Conservation (phyloP, 1,139 yeast genomes). For the Hemisphaericaspora subhashii region DNA sequence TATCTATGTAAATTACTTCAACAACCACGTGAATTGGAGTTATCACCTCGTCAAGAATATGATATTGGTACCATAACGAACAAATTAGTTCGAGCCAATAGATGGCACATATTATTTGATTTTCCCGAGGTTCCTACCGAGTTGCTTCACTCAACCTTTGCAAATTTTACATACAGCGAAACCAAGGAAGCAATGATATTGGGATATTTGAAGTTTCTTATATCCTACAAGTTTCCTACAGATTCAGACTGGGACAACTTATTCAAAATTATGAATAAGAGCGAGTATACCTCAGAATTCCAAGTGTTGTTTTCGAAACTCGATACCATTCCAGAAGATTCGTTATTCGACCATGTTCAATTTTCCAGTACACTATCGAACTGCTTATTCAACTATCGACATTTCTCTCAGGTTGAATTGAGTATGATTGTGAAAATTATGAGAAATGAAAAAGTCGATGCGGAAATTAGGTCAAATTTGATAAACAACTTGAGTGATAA, state of each 20-base stretch:
- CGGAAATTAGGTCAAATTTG: constrained; percentile 27
- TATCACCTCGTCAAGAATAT: constrained; percentile 62
- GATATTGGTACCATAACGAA: constrained; percentile 67
- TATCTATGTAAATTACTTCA: constrained; percentile 13
- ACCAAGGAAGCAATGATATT: constrained; percentile 33
- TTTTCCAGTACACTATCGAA: constrained; percentile 30
- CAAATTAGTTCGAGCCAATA: constrained; percentile 6
- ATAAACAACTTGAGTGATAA: constrained; percentile 18
- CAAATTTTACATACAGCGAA: constrained; percentile 30
- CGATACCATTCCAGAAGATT: constrained; percentile 17
- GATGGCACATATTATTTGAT: constrained; percentile 11
- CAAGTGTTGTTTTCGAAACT: constrained; percentile 19
- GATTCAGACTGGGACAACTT: constrained; percentile 20
- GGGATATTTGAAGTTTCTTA: constrained; percentile 25
- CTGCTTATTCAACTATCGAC: constrained; percentile 29
- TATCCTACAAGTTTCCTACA: background rate
- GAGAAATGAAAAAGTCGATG: constrained; percentile 21
- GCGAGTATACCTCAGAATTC: constrained; percentile 20
- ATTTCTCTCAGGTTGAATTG: constrained; percentile 13
- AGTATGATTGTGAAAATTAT: constrained; percentile 18
- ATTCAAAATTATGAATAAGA: constrained; percentile 18
- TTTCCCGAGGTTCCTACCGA: constrained; percentile 5
- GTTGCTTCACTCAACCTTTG: constrained; percentile 3
- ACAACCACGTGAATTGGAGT: constrained; percentile 9
- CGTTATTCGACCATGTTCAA: constrained; percentile 26